Evolutionary conservation across 768 basidiomycete genomes (phyloP).

Genomic region (Kwoniella dendrophila): DNA sequence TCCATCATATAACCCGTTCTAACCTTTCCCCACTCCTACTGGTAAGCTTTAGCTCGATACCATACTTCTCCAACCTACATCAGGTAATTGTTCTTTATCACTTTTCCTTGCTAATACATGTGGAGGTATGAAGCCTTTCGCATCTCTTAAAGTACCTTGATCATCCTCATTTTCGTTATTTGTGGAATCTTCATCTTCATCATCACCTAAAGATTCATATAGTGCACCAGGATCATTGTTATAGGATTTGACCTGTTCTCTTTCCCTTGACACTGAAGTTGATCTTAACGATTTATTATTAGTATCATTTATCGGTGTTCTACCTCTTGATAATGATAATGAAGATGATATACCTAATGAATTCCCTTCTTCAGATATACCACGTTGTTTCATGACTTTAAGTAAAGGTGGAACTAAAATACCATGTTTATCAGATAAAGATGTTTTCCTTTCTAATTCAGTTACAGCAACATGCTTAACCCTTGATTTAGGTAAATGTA

Average conservation of each 20-base stretch:
- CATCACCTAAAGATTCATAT: constrained; percentile 45
- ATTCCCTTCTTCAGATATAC: constrained; percentile 22
- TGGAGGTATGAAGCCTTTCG: constrained; percentile 48
- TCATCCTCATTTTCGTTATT: constrained; percentile 36
- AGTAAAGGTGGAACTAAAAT: constrained; percentile 50
- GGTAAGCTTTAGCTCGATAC: constrained; percentile 8
- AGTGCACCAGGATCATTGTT: constrained; percentile 51
- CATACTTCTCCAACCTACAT: constrained; percentile 49
- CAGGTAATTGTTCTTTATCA: constrained; percentile 16
- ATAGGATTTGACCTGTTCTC: constrained; percentile 37
- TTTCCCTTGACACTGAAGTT: constrained; percentile 36
- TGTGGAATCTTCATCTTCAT: constrained; percentile 31
- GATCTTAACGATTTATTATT: constrained; percentile 14
- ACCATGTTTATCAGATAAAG: constrained; percentile 42
- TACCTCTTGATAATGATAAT: constrained; percentile 6
- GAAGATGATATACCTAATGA: constrained; percentile 21
- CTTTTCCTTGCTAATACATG: constrained; percentile 44
- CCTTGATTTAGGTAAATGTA: constrained; percentile 32
- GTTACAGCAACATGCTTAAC: constrained; percentile 8
- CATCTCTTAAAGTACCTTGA: constrained; percentile 40
- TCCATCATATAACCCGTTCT: neutral
- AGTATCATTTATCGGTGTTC: neutral
- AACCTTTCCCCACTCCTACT: neutral
- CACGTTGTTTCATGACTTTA: constrained; percentile 44
- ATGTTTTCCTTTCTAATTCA: constrained; percentile 49